Evolutionary conservation across 192 early-diverging fungal species (phyloP).

Genomic region (Coemansia sp.): DNA sequence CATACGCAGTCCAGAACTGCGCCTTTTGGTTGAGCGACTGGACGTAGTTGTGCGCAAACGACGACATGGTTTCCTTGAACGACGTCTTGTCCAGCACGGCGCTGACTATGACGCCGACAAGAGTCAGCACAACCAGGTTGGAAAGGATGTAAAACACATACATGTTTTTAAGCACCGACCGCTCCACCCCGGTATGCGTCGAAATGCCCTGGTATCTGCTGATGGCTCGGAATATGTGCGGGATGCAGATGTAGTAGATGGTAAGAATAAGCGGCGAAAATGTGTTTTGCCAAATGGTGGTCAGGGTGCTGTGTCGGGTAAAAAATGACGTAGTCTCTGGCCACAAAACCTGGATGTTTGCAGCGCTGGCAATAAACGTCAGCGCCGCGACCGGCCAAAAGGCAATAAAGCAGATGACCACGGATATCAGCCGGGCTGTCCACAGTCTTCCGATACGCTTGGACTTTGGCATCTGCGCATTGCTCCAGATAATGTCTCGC

Average conservation of each 20-base stretch:
- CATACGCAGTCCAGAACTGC: conserved; percentile 76
- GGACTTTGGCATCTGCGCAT: conserved; percentile 59
- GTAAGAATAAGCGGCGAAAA: conserved; percentile 68
- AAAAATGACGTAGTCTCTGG: conserved; percentile 56
- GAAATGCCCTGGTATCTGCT: conserved; percentile 69
- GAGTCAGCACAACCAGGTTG: conserved; percentile 67
- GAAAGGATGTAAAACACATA: conserved; percentile 74
- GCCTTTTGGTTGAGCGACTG: conserved; percentile 53
- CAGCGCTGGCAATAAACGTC: conserved; percentile 60
- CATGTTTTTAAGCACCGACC: conserved; percentile 68
- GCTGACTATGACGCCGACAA: conserved; percentile 44
- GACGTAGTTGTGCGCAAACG: conserved; percentile 41
- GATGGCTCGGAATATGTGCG: conserved; percentile 61
- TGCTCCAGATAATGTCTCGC: conserved; percentile 76
- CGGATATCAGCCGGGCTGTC: conserved; percentile 50
- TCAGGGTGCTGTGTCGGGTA: conserved; percentile 50
- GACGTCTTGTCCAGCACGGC: conserved; percentile 43
- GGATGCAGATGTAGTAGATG: conserved; percentile 65
- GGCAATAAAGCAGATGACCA: conserved; percentile 63
- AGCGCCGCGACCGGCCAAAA: conserved; percentile 67
- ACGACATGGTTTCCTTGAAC: conserved; percentile 35
- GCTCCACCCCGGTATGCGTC: conserved; percentile 68
- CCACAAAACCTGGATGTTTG: conserved; percentile 59
- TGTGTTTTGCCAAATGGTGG: conserved; percentile 63
- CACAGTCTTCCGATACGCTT: conserved; percentile 49